Conservation (phyloP, 768 basidiomycete species). For the Plicaturopsis crispa region DNA sequence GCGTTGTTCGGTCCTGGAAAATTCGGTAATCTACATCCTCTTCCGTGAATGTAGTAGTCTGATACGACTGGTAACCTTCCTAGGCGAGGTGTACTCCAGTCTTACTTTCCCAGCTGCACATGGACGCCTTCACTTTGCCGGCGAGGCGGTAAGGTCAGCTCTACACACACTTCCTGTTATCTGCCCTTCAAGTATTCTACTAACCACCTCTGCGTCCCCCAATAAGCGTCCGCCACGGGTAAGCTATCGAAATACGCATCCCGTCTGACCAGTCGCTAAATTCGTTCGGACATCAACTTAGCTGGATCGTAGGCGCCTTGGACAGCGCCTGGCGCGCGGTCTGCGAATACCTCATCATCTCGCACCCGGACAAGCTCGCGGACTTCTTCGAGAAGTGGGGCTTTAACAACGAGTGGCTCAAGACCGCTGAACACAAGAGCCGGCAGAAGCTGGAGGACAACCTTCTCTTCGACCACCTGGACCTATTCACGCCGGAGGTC, state of each 20-base stretch:
- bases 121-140: neutral
- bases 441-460: too few species aligned
- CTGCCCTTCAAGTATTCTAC: too few species aligned
- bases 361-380: constrained; percentile 12
- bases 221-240: constrained; percentile 27
- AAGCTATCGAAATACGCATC: constrained; percentile 1
- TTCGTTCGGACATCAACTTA: constrained; percentile 3
- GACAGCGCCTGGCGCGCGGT: constrained; percentile 31
- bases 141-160: constrained; percentile 28
- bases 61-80: constrained; percentile 24
- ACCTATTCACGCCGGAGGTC: too few species aligned
- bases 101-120: neutral
- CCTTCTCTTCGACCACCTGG: too few species aligned
- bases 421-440: too few species aligned
- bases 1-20: constrained; percentile 33
- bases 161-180: too few species aligned
- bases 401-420: constrained; percentile 7
- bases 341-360: constrained; percentile 8
- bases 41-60: constrained; percentile 21
- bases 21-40: constrained; percentile 26
- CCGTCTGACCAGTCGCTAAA: neutral
- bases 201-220: too few species aligned
- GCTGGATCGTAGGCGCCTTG: constrained; percentile 32
- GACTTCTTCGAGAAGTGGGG: constrained; percentile 12
- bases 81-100: neutral